Conservation (phyloP, 2,329 filamentous ascomycete genomes). For the Fusarium oligoseptatum region DNA sequence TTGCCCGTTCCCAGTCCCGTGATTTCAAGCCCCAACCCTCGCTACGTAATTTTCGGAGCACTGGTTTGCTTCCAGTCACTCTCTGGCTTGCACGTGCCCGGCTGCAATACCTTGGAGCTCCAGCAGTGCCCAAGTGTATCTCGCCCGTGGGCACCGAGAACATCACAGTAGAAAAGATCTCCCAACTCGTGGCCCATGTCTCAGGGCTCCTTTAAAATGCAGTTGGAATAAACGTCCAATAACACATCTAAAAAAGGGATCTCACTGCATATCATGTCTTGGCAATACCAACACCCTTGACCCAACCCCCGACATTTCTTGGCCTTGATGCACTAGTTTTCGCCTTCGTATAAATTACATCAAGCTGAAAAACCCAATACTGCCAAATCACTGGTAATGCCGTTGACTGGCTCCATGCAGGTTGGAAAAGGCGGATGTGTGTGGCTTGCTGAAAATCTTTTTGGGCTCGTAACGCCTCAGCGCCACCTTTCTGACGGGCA, state of each 20-base stretch:
- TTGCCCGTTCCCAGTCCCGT: not conserved
- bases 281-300: not conserved
- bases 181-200: not conserved
- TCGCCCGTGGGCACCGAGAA: not conserved
- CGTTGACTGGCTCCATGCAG: not conserved
- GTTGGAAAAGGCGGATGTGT: not conserved
- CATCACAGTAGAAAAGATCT: not conserved
- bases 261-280: not conserved
- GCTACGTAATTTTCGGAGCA: not conserved
- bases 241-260: not conserved
- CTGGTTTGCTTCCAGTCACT: not conserved
- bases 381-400: not conserved
- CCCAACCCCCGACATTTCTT: not conserved
- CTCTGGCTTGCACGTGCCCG: not conserved
- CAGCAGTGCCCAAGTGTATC: not conserved
- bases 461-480: not conserved
- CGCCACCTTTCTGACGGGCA: constrained; percentile 1
- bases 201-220: not conserved
- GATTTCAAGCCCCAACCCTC: not conserved
- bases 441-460: not conserved
- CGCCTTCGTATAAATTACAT: not conserved
- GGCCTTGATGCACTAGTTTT: not conserved
- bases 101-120: not conserved
- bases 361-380: not conserved
- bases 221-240: not conserved